Evolutionary conservation across 305 asterid species (phyloP).

Genomic region (Caryopteris hybrid): DNA sequence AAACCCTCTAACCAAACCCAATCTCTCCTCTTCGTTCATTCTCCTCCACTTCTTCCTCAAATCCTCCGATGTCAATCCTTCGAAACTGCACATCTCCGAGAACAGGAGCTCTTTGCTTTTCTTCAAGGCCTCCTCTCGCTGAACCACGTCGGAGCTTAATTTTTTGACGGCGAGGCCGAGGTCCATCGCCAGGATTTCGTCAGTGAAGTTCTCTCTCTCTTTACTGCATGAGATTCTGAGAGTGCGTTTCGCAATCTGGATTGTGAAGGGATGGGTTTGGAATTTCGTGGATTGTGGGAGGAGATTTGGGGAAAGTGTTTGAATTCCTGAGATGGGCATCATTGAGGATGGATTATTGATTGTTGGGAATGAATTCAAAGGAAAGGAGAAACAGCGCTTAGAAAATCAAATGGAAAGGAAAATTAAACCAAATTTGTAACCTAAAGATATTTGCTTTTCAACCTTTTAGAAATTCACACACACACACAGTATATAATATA

Average conservation of each 20-base stretch:
- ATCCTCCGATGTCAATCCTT: constrained; percentile 50
- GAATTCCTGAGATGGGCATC: constrained; percentile 17
- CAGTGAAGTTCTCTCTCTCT: constrained; percentile 29
- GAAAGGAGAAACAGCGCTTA: too few relatives aligned
- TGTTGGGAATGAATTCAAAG: too few relatives aligned
- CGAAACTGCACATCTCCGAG: constrained; percentile 45
- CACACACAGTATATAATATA: too few relatives aligned
- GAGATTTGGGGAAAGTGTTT: constrained; percentile 22
- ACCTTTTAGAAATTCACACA: too few relatives aligned
- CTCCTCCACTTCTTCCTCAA: constrained; percentile 51
- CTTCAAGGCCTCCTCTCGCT: constrained; percentile 54
- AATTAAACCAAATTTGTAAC: too few relatives aligned
- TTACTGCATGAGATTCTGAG: constrained; percentile 38
- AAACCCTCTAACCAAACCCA: constrained; percentile 44
- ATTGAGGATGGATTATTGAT: too few relatives aligned
- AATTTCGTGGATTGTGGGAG: constrained; percentile 21
- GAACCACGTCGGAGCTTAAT: constrained; percentile 26
- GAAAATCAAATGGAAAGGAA: too few relatives aligned
- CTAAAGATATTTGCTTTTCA: not conserved
- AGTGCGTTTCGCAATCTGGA: constrained; percentile 3
- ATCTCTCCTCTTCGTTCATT: constrained; percentile 53
- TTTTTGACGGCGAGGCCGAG: constrained; percentile 43
- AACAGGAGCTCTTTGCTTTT: constrained; percentile 65
- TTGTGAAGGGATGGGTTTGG: constrained; percentile 15
- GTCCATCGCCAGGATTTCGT: constrained; percentile 44